Conservation (phyloP, 495 filamentous ascomycete species). For the Lophiotrema nucula region DNA sequence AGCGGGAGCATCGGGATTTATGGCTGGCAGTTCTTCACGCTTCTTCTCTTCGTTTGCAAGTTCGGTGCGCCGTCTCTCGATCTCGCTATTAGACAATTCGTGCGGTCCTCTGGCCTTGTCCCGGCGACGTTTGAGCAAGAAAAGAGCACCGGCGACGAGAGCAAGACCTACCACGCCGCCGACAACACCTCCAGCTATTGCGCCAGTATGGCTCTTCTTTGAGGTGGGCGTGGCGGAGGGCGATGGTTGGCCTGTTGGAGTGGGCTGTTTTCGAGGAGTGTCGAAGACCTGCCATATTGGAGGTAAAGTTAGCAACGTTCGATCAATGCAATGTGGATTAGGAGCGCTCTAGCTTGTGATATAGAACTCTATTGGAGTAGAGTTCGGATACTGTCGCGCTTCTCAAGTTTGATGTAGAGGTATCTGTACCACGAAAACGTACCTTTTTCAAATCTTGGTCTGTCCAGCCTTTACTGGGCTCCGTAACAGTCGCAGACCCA, state of each 20-base stretch:
- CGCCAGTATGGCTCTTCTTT: constrained; percentile 22
- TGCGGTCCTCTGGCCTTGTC: not conserved
- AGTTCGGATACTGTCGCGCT: too few relatives aligned
- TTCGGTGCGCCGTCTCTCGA: not conserved
- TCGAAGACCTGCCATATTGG: too few relatives aligned
- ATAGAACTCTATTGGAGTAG: too few relatives aligned
- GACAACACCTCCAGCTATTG: constrained; percentile 38
- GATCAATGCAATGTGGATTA: too few relatives aligned
- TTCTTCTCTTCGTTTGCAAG: not conserved
- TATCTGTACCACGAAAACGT: too few relatives aligned
- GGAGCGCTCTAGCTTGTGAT: too few relatives aligned
- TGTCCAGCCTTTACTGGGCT: constrained; percentile 15
- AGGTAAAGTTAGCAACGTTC: too few relatives aligned
- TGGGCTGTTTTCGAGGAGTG: constrained; percentile 3
- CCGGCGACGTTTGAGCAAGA: constrained; percentile 16
- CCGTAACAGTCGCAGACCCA: constrained; percentile 18
- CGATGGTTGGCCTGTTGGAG: not conserved
- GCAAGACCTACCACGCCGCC: constrained; percentile 32
- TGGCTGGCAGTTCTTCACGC: constrained; percentile 15
- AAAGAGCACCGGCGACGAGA: constrained; percentile 25
- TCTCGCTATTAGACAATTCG: constrained; percentile 16
- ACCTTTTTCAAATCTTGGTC: not conserved
- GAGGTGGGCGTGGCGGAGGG: not conserved
- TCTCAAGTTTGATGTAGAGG: too few relatives aligned
- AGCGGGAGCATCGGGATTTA: constrained; percentile 6